Evolutionary conservation across 139 green algal species (phyloP), one percentile per base, ranked within the genome.

Genomic region (Eudorina sp.): DNA sequence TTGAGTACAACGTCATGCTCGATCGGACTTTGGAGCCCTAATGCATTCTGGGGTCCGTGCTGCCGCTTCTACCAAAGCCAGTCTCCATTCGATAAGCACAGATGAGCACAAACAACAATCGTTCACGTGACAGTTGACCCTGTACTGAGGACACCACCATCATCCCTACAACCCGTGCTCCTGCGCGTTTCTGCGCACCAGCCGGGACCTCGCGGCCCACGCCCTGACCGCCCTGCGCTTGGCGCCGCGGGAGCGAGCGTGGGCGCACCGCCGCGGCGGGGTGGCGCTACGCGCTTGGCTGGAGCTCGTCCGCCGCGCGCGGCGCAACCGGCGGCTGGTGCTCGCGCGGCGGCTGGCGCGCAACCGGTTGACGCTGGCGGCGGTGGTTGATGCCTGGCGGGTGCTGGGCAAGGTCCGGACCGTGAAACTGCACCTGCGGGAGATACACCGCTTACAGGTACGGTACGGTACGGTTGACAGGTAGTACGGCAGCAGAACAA

Each of bases 371-470:
- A n/a, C 31, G 23, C 51, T 83, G 23, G 51, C 46, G 69, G 31
- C 45, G 14, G 51, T 68, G 11, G 80, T 89, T 46, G 43, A 68
- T 29, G 75, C 48, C 0, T 91, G 88, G 88, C 70, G 74, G 25
- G 48, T 89, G n/a, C 76, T 91, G 74, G 88, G 55, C 64, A 82
- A 82, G 23, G n/a, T n/a, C 6, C 60, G 88, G 16, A 38, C 18
- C 0, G 82, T 87, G n/a, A 84, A 64, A 46, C 75, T 91, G 62
- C 88, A 87, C n/a, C 58, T 66, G 36, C 81, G 82, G 29, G 83
- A 91, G 53, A 84, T 91, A 18, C 60, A 82, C n/a, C 73, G 82
- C 3, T 60, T 85, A 62, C 72, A 89, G 88, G 81, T 85, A 45
- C 19, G 66, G 4, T 66, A 25, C 27, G 55, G 55, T n/a, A n/a